phyloP scores from a whole-genome alignment of 2,329 filamentous ascomycete species.

The Septoria petroselini region DNA sequence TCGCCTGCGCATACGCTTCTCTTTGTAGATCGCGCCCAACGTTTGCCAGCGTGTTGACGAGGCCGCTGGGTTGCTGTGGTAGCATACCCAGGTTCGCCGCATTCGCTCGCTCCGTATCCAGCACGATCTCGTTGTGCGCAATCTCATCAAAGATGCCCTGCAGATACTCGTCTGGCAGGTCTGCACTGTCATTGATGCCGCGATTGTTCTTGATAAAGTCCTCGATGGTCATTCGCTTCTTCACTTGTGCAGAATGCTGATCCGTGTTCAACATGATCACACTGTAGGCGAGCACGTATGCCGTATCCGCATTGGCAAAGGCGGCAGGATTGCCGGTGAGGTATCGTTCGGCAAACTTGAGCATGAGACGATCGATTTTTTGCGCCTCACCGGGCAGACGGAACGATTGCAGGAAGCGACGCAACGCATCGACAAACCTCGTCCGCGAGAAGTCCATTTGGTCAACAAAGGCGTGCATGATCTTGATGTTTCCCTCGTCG shows the following conservation, averaged over 20 bases:
- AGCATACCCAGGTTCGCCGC: conserved; percentile 73
- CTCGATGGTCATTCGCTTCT: conserved; percentile 85
- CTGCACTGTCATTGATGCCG: conserved; percentile 93
- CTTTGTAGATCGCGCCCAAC: conserved; percentile 87
- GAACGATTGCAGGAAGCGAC: conserved; percentile 91
- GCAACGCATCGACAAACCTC: conserved; percentile 86
- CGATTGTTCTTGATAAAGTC: conserved; percentile 99
- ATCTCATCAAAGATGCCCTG: conserved; percentile 91
- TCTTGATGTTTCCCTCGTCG: conserved; percentile 87
- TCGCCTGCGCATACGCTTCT: conserved; percentile 91
- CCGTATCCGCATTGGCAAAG: conserved; percentile 96
- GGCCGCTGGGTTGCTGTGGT: conserved; percentile 49
- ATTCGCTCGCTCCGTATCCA: conserved; percentile 85
- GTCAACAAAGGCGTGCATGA: conserved; percentile 98
- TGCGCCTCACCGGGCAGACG: conserved; percentile 92
- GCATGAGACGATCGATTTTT: conserved; percentile 99
- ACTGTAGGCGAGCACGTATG: conserved; percentile 92
- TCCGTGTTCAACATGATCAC: conserved; percentile 97
- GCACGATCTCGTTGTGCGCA: conserved; percentile 82
- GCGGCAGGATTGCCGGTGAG: conserved; percentile 93
- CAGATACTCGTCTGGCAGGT: conserved; percentile 90
- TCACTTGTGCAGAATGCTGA: conserved; percentile 84
- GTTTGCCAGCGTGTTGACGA: conserved; percentile 70
- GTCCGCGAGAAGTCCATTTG: conserved; percentile 88
- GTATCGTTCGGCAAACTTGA: conserved; percentile 97